Conservation (phyloP, 495 filamentous ascomycete genomes). For the Halenospora varia region DNA sequence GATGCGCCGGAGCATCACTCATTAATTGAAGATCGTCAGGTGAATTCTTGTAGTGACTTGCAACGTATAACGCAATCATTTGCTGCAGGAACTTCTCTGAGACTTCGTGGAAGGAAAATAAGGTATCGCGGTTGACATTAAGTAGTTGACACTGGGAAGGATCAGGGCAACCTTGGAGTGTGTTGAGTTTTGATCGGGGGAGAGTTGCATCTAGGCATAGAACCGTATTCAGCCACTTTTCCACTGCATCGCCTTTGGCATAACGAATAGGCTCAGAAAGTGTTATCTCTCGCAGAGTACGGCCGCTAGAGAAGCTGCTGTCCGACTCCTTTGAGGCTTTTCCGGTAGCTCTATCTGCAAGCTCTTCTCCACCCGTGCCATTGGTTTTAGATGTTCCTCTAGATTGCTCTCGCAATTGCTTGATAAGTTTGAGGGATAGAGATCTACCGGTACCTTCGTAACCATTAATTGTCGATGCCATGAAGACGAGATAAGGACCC, state of each 20-base stretch:
- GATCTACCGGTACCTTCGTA: slow-evolving; percentile 98
- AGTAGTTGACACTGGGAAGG: slow-evolving; percentile 86
- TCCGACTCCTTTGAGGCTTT: slow-evolving; percentile 59
- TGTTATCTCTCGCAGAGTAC: slow-evolving; percentile 89
- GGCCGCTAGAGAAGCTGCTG: slow-evolving; percentile 55
- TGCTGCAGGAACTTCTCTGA: slow-evolving; percentile 96
- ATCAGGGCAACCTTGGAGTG: slow-evolving; percentile 74
- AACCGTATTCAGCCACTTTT: slow-evolving; percentile 94
- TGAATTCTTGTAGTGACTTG: slow-evolving; percentile 97
- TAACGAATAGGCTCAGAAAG: slow-evolving; percentile 94
- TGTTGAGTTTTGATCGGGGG: slow-evolving; percentile 67
- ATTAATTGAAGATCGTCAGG: slow-evolving; percentile 97
- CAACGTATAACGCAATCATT: slow-evolving; percentile 98
- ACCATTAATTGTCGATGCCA: slow-evolving; percentile 98
- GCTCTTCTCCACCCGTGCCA: slow-evolving; percentile 51
- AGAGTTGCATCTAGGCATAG: slow-evolving; percentile 91
- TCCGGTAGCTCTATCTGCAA: slow-evolving; percentile 70
- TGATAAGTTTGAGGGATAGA: slow-evolving; percentile 92
- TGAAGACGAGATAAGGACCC: slow-evolving; percentile 98
- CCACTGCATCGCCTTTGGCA: slow-evolving; percentile 82
- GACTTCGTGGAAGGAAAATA: slow-evolving; percentile 97
- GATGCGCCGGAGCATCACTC: slow-evolving; percentile 95
- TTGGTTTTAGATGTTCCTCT: slow-evolving; percentile 49
- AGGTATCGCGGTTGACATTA: slow-evolving; percentile 91
- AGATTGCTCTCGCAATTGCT: slow-evolving; percentile 94